Evolutionary conservation across 352 stramenopile genomes (phyloP), one percentile per base, ranked within the genome.

Genomic region (Globisporangium recalcitrans): DNA sequence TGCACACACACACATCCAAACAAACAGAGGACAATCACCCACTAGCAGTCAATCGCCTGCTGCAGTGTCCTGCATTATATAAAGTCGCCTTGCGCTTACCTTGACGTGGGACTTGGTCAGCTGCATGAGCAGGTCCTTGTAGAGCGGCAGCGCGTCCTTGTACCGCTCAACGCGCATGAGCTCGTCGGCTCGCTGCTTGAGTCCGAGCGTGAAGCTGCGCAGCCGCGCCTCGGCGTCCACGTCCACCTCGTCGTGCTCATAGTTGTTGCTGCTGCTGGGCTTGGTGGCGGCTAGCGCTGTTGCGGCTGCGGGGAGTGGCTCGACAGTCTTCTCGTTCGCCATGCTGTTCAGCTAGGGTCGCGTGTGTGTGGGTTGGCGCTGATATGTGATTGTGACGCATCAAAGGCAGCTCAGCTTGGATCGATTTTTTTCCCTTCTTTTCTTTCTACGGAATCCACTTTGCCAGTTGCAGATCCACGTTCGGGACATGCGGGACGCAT

Each of bases 51-150:
- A 6, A 31, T 22, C 11, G 38, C 13, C 5, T 26, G 26, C 19
- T 22, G 2, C 31, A 32, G 27, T 4, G 9, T 21, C 8, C 5
- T n/a, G 10, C 32, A 59, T 8, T 29, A 14, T 10, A 48, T 5
- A n/a, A 58, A 14, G 13, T 3, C 11, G 2, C 19, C 14, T 13
- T 4, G 10, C 19, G 38, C 63, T 13, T 14, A 82, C 75, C 60
- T 79, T 75, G 60, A 88, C 80, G 22, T 90, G 82, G 1, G 80
- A 90, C 59, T 72, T 76, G 52, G 79, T 87, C 26, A 91, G 68
- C 44, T 88, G 76, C 76, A 87, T 82, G 58, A 91, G 76, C 49
- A 90, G 70, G 51, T 88, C 82, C 22, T 77, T 75, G 62, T 91
- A 91, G 44, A 88, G 60, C 14, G 68, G 72, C 48, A 88, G 71